Evolutionary conservation across 257 asterid genomes (phyloP), one percentile per base, ranked within the genome.

Genomic region (Petrea volubilis): DNA sequence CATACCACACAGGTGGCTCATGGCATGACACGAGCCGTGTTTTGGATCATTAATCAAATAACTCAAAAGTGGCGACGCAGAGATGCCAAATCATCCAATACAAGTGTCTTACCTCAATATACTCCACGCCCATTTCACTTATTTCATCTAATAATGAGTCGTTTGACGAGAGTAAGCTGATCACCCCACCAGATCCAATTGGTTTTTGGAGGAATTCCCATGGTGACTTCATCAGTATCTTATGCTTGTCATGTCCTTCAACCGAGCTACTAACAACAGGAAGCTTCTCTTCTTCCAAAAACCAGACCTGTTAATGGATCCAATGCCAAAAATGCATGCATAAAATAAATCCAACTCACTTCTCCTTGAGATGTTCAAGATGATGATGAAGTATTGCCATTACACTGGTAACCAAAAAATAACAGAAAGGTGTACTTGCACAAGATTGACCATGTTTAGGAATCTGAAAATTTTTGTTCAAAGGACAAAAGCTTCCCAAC

Each of bases 191-290:
- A 6, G 97, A 88, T 67, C 96, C 99, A 55, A 87, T 77, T 71
- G 98, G 89, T 56, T 69, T 79, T 53, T 89, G 90, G 77, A 89
- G 96, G 70, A 94, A 81, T 68, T 94, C 96, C 99, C 98, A 91
- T 1, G 96, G 96, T 8, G 98, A 85, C 79, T 89, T 88, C 98
- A 94, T 91, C 82, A 94, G 81, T 81, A 94, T 90, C 82, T 88
- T 90, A 52, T 81, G 86, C 63, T 72, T 88, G 73, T 69, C 82
- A 20, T 77, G 73, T 53, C 79, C 96, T 68, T 77, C 90, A 8
- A 59, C 57, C 5, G 89, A 55, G 75, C 50, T 69, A 52, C 84
- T 82, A 71, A 91, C 89, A 21, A 87, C 83, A 21, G 99, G 99
- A 76, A 94, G 97, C 75, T 70, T 89, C 81, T 84, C 98, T 84